Evolutionary conservation across 1,284 basidiomycete genomes (phyloP), one percentile per base, ranked within the genome.

Genomic region (Psilocybe mexicana): DNA sequence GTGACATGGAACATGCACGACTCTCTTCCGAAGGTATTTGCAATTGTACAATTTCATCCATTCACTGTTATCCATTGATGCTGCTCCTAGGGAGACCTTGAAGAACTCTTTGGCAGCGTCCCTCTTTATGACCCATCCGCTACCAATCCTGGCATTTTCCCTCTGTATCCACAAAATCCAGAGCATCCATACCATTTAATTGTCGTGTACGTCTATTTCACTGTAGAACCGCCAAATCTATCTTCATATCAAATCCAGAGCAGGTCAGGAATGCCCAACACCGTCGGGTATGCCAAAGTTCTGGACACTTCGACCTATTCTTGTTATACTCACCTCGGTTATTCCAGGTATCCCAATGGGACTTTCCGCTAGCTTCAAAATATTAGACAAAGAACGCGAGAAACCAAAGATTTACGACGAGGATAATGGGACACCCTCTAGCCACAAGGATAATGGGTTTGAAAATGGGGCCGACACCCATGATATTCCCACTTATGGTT

Each of bases 211-310:
- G 86, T 74, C 2, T 40, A 24, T 6, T 33, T 36, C 50, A 43
- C 33, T 38, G 43, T 54, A 18, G 24, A 60, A 40, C 54, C n/a
- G 11, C 51, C 26, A 1, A 33, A 23, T 57, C 51, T 43, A 45
- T 61, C 49, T 61, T 61, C 43, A 63, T 58, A 11, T 53, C 53
- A 57, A 52, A 57, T 59, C n/a, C 63, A 91, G 88, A 57, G 92
- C 91, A 28, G 92, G 91, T 18, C 92, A 94, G 69, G 90, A 92
- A 76, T 92, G 90, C 67, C 90, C 90, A 5, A 88, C 86, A 28
- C 75, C 81, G 36, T 88, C 85, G 38, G 87, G 89, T 82, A 61
- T 45, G 43, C 33, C 30, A 55, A 35, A 6, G 3, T 30, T 23
- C 26, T 25, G 38, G 11, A 26, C 38, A 11, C 28, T 43, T 14